Evolutionary conservation across 1,284 basidiomycete genomes (phyloP), one percentile per base, ranked within the genome.

Genomic region (Exsudoporus floridanus): DNA sequence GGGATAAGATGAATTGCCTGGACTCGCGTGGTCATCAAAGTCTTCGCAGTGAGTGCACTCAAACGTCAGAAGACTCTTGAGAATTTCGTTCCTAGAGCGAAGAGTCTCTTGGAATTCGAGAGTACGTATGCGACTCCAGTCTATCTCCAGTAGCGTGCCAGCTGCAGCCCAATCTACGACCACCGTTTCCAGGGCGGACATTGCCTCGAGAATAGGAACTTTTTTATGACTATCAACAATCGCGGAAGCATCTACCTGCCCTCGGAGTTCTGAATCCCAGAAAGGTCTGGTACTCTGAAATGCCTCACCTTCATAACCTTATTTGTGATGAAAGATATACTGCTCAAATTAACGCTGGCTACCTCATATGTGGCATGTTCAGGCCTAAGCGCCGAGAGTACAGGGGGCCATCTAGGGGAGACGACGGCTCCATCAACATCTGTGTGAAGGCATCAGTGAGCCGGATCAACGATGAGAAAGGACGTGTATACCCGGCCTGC

Each of bases 91-190:
- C 51, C 95, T 78, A 30, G 76, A 66, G 41, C 82, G 80, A 42
- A 98, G 66, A 21, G 80, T 74, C 58, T 98, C 96, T 69, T 98
- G 93, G 70, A 99, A 97, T 56, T 99, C 95, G 16, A 99, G 73
- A n/a, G 84, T 77, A 39, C 88, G 83, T 61, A 94, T 78, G 49
- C 89, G 84, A 43, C 76, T 77, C 94, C 94, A 98, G 54, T 94
- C 92, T 7, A 87, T 80, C 67, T 96, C 94, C 5, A 84, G 81
- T 19, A 93, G 73, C 6, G 63, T 64, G 9, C 73, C 70, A 2
- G 61, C 58, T 3, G 66, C 54, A n/a, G 72, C 60, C 86, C 88
- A 88, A 55, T 86, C 83, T 13, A 76, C 65, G 13, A 82, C 73
- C 2, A 86, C 59, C 0, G 55, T 66, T 46, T 78, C 73, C n/a